Conservation (phyloP, 129 eudicot species). For the Smallanthus sonchifolius region DNA sequence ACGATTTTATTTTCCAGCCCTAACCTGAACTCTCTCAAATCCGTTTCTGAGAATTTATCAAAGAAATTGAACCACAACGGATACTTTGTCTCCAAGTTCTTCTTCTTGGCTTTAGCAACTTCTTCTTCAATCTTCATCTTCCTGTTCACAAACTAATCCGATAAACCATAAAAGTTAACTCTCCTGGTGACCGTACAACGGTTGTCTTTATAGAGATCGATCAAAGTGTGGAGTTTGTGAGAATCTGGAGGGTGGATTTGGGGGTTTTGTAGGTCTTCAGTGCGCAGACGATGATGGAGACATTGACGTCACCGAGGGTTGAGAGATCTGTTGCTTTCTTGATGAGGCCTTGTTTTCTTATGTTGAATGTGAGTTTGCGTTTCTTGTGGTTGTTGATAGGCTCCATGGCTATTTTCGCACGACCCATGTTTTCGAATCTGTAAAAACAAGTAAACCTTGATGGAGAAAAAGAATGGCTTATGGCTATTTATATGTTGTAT, state of each 20-base stretch:
- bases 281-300: not conserved
- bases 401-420: too few species aligned
- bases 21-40: not conserved
- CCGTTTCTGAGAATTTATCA: not conserved
- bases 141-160: not conserved
- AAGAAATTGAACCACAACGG: not conserved
- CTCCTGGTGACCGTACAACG: not conserved
- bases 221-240: not conserved
- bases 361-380: too few species aligned
- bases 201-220: not conserved
- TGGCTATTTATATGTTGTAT: too few species aligned
- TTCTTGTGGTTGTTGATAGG: too few species aligned
- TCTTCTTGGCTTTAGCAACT: not conserved
- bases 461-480: too few species aligned
- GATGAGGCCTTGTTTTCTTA: too few species aligned
- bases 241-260: not conserved
- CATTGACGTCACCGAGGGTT: constrained; percentile 2
- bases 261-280: not conserved
- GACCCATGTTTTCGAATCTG: too few species aligned
- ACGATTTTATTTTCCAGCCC: not conserved
- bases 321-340: constrained; percentile 6
- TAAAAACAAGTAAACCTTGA: too few species aligned
- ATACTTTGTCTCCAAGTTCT: not conserved
- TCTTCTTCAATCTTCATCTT: not conserved
- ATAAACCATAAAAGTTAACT: not conserved